phyloP scores from a whole-genome alignment of 805 yeast genomes.

The Candida schatavii region DNA sequence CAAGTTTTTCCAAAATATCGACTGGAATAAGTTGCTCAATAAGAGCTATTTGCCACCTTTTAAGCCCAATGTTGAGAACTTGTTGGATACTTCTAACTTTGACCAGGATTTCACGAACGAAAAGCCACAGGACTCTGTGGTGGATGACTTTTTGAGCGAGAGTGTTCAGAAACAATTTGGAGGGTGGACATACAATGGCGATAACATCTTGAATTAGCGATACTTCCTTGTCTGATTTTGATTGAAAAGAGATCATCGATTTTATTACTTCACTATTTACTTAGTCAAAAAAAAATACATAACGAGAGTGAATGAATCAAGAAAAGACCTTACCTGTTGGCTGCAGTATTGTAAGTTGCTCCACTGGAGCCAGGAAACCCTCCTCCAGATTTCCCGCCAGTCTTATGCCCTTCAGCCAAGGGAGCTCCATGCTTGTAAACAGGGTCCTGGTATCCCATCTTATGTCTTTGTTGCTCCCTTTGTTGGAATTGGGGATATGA shows the following conservation, averaged over 20 bases:
- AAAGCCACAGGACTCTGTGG: slow-evolving; percentile 92
- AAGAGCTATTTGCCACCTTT: slow-evolving; percentile 95
- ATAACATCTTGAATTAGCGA: slow-evolving; percentile 23
- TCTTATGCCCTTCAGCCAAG: slow-evolving; percentile 23
- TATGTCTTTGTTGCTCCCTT: slow-evolving; percentile 29
- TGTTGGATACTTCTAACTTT: slow-evolving; percentile 89
- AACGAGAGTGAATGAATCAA: no score
- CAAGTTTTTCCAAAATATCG: slow-evolving; percentile 82
- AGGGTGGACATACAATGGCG: slow-evolving; percentile 96
- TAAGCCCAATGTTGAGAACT: slow-evolving; percentile 84
- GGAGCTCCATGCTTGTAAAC: slow-evolving; percentile 34
- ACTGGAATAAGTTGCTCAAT: slow-evolving; percentile 78
- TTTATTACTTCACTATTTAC: no score
- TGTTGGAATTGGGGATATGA: slow-evolving; percentile 32
- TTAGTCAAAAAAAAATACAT: no score
- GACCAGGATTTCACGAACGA: slow-evolving; percentile 91
- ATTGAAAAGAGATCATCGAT: no score
- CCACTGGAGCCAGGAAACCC: slow-evolving; percentile 41
- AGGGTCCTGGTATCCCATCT: slow-evolving; percentile 17
- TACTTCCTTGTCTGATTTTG: no score
- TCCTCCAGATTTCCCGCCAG: slow-evolving; percentile 18
- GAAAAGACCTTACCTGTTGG: slow-evolving; percentile 24
- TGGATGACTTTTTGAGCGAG: slow-evolving; percentile 86
- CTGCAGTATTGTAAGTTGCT: slow-evolving; percentile 34
- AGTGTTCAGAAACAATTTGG: slow-evolving; percentile 98